These are phyloP conservation scores for Chimonanthus salicifolius DNA, from an alignment of 164 flowering plant genomes.

Conservation along the genomic window DNA sequence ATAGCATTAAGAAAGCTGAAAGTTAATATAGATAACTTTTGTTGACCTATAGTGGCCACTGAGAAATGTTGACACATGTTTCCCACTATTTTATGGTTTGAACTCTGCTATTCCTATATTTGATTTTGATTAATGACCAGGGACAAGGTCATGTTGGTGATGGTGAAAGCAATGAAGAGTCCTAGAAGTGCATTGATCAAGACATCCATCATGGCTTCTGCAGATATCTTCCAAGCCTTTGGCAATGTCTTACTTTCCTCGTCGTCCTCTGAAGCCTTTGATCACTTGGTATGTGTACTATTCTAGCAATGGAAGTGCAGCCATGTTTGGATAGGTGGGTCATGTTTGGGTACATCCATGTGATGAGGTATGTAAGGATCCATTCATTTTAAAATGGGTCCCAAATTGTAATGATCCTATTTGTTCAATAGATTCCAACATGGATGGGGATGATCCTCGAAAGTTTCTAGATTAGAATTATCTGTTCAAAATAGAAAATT, in stretches of 20 bases:
- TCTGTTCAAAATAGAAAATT: too few species aligned
- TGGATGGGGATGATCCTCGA: not conserved
- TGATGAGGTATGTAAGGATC: too few species aligned
- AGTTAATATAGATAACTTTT: too few species aligned
- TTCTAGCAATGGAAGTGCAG: not conserved
- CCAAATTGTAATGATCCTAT: not conserved
- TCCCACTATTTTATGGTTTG: not conserved
- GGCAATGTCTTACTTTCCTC: conserved; percentile 55
- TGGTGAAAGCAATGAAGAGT: conserved; percentile 85
- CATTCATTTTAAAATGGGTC: not conserved
- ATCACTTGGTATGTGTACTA: conserved; percentile 45
- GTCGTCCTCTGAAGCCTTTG: conserved; percentile 41
- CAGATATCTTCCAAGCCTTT: conserved; percentile 65
- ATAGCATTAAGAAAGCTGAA: too few species aligned
- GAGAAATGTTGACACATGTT: not conserved
- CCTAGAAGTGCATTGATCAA: conserved; percentile 93
- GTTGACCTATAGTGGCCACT: too few species aligned
- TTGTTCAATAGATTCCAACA: not conserved
- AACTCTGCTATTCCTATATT: not conserved
- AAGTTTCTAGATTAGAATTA: too few species aligned
- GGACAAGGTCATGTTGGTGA: conserved; percentile 54
- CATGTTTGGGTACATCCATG: too few species aligned
- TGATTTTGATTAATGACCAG: conserved; percentile 23
- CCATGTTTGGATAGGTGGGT: too few species aligned
- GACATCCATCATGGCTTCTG: conserved; percentile 83